Conservation (phyloP, 75 land plant species). For the Adiantum capillusveneris region DNA sequence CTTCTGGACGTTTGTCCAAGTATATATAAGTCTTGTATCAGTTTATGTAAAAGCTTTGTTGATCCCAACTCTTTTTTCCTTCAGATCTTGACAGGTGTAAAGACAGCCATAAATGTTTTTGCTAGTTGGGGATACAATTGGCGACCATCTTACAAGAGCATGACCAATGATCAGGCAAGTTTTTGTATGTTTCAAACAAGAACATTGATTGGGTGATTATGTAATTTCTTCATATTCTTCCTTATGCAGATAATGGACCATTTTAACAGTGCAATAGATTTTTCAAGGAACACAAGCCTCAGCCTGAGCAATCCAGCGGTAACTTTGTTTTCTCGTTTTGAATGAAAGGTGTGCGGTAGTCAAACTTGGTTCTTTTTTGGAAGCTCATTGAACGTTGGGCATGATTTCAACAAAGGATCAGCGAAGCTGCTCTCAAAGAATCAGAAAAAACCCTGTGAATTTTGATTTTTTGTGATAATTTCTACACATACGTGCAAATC, state of each 20-base stretch:
- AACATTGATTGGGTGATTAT: neutral
- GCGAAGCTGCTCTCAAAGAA: no score
- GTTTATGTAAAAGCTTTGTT: no score
- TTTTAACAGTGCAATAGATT: conserved; percentile 24
- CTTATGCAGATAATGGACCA: conserved; percentile 31
- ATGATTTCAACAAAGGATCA: no score
- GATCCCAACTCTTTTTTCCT: neutral
- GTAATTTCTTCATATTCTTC: neutral
- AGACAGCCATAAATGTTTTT: conserved; percentile 6
- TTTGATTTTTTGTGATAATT: no score
- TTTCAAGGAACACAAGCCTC: conserved; percentile 10
- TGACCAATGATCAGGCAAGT: conserved; percentile 10
- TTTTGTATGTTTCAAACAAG: neutral
- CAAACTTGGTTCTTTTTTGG: no score
- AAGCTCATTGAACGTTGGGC: no score
- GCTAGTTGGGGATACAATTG: conserved; percentile 38
- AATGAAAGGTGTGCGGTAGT: no score
- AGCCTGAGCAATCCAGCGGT: conserved; percentile 29
- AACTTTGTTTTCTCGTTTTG: neutral
- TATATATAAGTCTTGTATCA: no score
- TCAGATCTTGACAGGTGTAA: conserved; percentile 22
- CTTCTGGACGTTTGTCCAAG: no score
- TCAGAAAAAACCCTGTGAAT: no score
- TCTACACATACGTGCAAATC: no score
- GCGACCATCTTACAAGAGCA: conserved; percentile 27